These are phyloP conservation scores for Apium graveolens DNA, from an alignment of 129 eudicot genomes.

Conservation along the genomic window DNA sequence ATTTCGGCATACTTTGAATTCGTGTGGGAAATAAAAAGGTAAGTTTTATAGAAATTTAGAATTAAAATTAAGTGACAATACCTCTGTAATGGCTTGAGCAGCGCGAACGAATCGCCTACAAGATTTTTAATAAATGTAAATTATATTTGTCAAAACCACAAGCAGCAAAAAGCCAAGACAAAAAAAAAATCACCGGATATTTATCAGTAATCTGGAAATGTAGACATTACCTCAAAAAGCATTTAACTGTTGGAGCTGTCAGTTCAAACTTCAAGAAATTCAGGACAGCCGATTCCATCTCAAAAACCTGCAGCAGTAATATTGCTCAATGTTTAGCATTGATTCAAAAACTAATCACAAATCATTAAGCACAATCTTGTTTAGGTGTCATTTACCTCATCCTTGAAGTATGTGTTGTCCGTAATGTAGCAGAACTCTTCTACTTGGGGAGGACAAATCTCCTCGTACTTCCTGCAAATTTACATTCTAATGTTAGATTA, in stretches of 20 bases:
- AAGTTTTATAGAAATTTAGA: too few relatives aligned
- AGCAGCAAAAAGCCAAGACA: background rate
- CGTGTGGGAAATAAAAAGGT: background rate
- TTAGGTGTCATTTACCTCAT: conserved; percentile 46
- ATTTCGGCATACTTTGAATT: too few relatives aligned
- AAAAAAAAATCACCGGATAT: background rate
- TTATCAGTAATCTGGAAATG: background rate
- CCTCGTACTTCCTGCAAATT: conserved; percentile 77
- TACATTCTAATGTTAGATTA: background rate
- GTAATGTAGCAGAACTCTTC: conserved; percentile 98
- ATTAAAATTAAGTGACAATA: too few relatives aligned
- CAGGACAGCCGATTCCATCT: conserved; percentile 83
- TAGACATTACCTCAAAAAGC: conserved; percentile 60
- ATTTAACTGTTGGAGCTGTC: conserved; percentile 88
- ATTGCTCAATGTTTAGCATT: conserved; percentile 12
- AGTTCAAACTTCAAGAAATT: conserved; percentile 86
- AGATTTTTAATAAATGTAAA: background rate
- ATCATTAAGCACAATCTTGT: background rate
- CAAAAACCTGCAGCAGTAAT: conserved; percentile 48
- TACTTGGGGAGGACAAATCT: conserved; percentile 95
- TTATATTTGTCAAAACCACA: background rate
- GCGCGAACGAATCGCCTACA: conserved; percentile 79
- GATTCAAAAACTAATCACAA: background rate
- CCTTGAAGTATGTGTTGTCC: conserved; percentile 88
- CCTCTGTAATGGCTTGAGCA: conserved; percentile 77